phyloP scores from a whole-genome alignment of 495 filamentous ascomycete genomes.

The Neurospora sp. region DNA sequence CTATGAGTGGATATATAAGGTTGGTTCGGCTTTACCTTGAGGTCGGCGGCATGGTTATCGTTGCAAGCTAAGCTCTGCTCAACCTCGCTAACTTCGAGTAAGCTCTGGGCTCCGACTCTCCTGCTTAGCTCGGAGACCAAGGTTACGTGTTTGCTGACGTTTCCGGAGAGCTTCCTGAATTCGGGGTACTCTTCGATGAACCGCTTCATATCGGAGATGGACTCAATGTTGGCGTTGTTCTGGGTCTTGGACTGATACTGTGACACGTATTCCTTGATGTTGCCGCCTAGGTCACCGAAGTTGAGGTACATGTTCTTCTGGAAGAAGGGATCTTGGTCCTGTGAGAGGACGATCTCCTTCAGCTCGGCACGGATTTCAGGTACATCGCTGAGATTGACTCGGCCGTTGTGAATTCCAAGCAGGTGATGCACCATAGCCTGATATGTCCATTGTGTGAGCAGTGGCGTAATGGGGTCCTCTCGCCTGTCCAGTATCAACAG shows the following conservation, averaged over 20 bases:
- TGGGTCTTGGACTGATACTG: constrained; percentile 95
- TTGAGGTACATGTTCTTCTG: constrained; percentile 99
- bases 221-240: constrained; percentile 88
- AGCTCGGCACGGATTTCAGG: constrained; percentile 86
- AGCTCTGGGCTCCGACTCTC: constrained; percentile 68
- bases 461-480: constrained; percentile 91
- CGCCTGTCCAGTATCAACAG: constrained; percentile 82
- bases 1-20: neutral
- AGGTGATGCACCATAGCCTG: constrained; percentile 98
- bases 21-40: constrained; percentile 57
- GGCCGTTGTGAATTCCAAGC: constrained; percentile 84
- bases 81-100: constrained; percentile 90
- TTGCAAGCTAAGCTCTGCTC: constrained; percentile 96
- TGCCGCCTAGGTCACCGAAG: constrained; percentile 92
- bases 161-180: constrained; percentile 91
- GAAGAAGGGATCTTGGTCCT: constrained; percentile 98
- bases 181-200: constrained; percentile 99
- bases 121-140: constrained; percentile 87
- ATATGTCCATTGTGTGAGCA: constrained; percentile 97
- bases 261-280: constrained; percentile 97
- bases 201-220: constrained; percentile 95
- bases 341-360: constrained; percentile 90
- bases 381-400: constrained; percentile 77
- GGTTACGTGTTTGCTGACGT: constrained; percentile 97
- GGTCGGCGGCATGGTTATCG: constrained; percentile 80